Evolutionary conservation across 257 asterid genomes (phyloP).

Genomic region (Solanum acaule): DNA sequence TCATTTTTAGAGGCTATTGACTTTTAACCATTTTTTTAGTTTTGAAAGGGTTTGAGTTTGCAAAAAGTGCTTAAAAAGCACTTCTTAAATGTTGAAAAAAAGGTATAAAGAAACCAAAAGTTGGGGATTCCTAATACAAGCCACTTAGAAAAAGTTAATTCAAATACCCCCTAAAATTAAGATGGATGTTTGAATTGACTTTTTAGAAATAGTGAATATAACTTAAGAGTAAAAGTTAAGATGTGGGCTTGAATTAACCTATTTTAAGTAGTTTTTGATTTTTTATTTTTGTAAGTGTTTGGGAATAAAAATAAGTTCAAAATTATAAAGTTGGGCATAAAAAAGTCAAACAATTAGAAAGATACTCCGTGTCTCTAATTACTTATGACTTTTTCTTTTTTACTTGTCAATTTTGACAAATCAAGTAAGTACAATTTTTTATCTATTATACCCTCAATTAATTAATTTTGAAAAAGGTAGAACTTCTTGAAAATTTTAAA

Average conservation of each 20-base stretch:
- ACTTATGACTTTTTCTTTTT: no score
- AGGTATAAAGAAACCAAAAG: neutral
- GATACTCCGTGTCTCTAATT: neutral
- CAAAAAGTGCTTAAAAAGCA: neutral
- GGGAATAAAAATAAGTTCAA: neutral
- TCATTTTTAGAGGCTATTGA: neutral
- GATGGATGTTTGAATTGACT: neutral
- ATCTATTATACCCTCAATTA: no score
- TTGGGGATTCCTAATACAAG: neutral
- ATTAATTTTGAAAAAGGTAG: no score
- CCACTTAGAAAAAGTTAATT: neutral
- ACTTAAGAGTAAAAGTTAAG: no score
- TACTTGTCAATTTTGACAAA: no score
- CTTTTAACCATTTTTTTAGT: neutral
- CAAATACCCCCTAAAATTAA: neutral
- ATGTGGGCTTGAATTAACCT: neutral
- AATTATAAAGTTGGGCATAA: neutral
- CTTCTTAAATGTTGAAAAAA: neutral
- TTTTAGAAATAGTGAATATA: no score
- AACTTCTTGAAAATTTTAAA: no score
- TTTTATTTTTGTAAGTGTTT: neutral
- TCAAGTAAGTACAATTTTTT: no score
- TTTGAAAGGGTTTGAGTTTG: neutral
- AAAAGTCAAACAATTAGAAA: neutral
- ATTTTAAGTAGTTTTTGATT: neutral